Evolutionary conservation across 371 early-diverging fungal genomes (phyloP).

Genomic region (Apophysomyces trapeziformis): DNA sequence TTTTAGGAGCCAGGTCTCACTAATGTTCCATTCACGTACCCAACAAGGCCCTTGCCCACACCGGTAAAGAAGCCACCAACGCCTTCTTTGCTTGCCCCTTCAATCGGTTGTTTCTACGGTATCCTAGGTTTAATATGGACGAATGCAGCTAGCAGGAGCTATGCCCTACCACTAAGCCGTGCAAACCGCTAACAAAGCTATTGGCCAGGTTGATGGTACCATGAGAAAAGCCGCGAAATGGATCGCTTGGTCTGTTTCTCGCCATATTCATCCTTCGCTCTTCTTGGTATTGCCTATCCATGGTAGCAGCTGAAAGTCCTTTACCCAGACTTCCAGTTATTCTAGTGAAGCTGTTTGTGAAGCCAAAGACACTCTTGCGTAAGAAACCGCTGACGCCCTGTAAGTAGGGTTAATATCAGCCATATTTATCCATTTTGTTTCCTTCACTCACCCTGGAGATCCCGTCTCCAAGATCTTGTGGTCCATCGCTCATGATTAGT

Average conservation of each 20-base stretch:
- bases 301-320: slow-evolving; percentile 84
- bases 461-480: slow-evolving; percentile 88
- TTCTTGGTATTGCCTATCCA: slow-evolving; percentile 86
- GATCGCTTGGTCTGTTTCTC: slow-evolving; percentile 82
- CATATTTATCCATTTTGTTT: not conserved
- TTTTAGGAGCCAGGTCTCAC: not conserved
- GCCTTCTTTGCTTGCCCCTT: slow-evolving; percentile 86
- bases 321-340: slow-evolving; percentile 89
- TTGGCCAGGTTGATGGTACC: slow-evolving; percentile 80
- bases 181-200: slow-evolving; percentile 80
- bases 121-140: not conserved
- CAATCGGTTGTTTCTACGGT: slow-evolving; percentile 70
- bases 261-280: slow-evolving; percentile 68
- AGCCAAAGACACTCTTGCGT: slow-evolving; percentile 88
- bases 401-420: not conserved
- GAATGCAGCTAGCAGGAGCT: not conserved
- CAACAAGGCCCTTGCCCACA: slow-evolving; percentile 86
- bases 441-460: slow-evolving; percentile 71
- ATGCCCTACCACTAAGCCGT: slow-evolving; percentile 72
- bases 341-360: slow-evolving; percentile 83
- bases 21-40: slow-evolving; percentile 23
- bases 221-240: slow-evolving; percentile 79
- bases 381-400: slow-evolving; percentile 55
- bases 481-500: slow-evolving; percentile 84
- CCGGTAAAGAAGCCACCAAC: slow-evolving; percentile 87